Evolutionary conservation across 768 basidiomycete species (phyloP), one percentile per base, ranked within the genome.

Genomic region (Suillus subalutaceus): DNA sequence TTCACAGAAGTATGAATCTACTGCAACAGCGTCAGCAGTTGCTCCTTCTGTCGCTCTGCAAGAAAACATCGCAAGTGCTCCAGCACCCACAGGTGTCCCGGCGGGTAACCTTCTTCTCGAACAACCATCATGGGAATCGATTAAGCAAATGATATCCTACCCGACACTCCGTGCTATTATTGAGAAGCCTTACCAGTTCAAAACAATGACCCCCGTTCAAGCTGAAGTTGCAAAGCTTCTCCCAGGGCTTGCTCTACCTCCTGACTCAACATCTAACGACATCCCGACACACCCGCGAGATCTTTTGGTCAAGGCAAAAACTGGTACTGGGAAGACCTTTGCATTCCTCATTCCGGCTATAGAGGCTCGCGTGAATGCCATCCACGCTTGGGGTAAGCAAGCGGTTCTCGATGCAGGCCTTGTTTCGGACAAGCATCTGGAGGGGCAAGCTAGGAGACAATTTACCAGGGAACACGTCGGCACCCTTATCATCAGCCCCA

Each of bases 281-380:
- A n/a, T 38, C 18, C 46, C 69, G 13, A 65, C 65, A 10, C 48
- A 67, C 9, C 66, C 75, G 12, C 86, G 90, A 6, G 95, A 98
- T 75, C 76, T 96, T 30, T 82, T 97, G 55, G 93, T 96, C 64
- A 90, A 93, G 74, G 92, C 94, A 6, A 91, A 89, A 75, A 94
- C 94, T 0, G 93, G 94, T 37, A 94, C 94, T 0, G 94, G 93
- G 40, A 97, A 96, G 79, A 96, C 94, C 0, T 79, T 95, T 41
- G 93, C 88, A 0, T 97, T 96, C 82, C 86, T 97, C 63, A 83
- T 97, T 23, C 94, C 94, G 10, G 93, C 92, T 7, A 84, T 96
- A 67, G 93, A 96, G 72, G 83, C 89, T 3, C 89, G 96, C 9
- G 44, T 92, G 23, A 84, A 85, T 64, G 78, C 84, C 10, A 75